A percentile compares a stretch with the other conserved stretches of the same genome.
Evolutionary conservation across 345 rosid genomes (phyloP).

Genomic region (Triadica sebifera): DNA sequence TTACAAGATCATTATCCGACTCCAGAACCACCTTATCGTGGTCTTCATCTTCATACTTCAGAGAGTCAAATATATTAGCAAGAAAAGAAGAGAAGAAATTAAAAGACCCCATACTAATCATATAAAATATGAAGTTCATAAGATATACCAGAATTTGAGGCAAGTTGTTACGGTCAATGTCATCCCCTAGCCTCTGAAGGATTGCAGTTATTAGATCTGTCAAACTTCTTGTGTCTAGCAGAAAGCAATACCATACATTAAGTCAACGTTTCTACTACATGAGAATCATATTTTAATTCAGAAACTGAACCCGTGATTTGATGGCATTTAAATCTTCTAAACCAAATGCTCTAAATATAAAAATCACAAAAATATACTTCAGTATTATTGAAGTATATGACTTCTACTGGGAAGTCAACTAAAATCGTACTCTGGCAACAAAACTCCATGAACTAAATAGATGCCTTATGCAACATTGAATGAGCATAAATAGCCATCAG

Average conservation of each 20-base stretch:
- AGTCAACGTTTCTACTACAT: slow-evolving; percentile 13
- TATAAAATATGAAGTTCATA: slow-evolving; percentile 4
- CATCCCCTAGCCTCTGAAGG: slow-evolving; percentile 84
- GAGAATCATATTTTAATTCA: slow-evolving; percentile 13
- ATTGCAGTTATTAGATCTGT: slow-evolving; percentile 75
- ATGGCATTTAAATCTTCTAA: slow-evolving; percentile 12
- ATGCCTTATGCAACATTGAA: slow-evolving; percentile 26
- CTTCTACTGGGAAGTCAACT: neutral
- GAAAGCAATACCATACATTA: slow-evolving; percentile 17
- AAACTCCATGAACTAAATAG: slow-evolving; percentile 13
- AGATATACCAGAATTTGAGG: slow-evolving; percentile 75
- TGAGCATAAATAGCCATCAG: neutral
- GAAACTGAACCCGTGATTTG: neutral
- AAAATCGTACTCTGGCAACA: slow-evolving; percentile 5
- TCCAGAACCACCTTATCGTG: slow-evolving; percentile 85
- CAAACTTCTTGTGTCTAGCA: slow-evolving; percentile 67
- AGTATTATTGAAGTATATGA: neutral
- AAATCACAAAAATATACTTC: neutral
- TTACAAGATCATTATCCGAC: slow-evolving; percentile 75
- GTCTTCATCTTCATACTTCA: slow-evolving; percentile 96
- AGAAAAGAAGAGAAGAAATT: neutral
- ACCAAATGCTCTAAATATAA: neutral
- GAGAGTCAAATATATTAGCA: slow-evolving; percentile 21
- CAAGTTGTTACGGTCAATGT: slow-evolving; percentile 67
- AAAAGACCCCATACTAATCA: neutral